These are phyloP conservation scores for Phaeosphaeria sp. DNA, from an alignment of 2,329 filamentous ascomycete species.

Conservation along the genomic window DNA sequence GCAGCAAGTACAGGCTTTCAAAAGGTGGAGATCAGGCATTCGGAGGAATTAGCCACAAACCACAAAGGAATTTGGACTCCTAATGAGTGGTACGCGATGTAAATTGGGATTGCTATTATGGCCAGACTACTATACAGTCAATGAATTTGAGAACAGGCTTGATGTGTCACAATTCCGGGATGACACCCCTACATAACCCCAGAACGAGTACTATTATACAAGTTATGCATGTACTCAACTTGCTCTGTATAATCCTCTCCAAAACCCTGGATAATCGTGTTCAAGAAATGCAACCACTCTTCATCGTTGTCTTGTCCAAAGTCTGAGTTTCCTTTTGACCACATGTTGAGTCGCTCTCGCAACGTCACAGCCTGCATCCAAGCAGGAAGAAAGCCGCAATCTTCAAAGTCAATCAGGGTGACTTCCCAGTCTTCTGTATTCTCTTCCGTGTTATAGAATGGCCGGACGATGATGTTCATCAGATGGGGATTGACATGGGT, in stretches of 20 bases:
- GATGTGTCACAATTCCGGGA: neutral
- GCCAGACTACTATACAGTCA: neutral
- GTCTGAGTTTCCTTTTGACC: neutral
- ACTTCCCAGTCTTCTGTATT: neutral
- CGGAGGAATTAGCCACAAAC: neutral
- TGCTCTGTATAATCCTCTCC: neutral
- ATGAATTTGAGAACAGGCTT: neutral
- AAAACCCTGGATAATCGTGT: neutral
- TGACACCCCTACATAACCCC: neutral
- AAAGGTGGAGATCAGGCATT: neutral
- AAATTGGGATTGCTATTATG: neutral
- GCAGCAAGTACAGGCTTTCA: too few relatives aligned
- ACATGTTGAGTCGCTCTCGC: neutral
- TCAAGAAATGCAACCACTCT: neutral
- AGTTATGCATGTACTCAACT: neutral
- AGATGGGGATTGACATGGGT: neutral
- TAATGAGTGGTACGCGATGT: neutral
- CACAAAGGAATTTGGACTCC: neutral
- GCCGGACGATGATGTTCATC: neutral
- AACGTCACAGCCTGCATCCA: slow-evolving; percentile 11
- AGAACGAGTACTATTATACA: neutral
- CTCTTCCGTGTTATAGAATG: neutral
- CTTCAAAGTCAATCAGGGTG: neutral
- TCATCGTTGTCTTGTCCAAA: neutral
- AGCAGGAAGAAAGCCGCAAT: neutral